Base-by-base conservation (phyloP, 1,284 basidiomycete genomes). In the Leccinum cinnamomeum region DNA sequence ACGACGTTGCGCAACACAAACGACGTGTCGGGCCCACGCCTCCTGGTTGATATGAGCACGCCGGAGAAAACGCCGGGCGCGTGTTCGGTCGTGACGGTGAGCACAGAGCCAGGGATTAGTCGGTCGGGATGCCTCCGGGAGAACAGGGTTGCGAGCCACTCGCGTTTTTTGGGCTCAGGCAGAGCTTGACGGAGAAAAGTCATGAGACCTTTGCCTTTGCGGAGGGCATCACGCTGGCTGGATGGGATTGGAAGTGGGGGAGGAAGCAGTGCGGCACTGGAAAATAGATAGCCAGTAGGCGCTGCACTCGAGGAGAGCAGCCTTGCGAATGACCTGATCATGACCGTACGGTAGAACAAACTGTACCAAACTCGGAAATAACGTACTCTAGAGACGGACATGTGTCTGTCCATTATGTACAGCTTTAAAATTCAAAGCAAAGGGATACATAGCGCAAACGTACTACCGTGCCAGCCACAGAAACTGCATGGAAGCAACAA, bases 1-100 rank as follows among this genome's bases (percentile, higher is more conserved):
- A 97, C 84, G 68, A 97, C 84, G 77, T 97, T 97, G 65, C 95
- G 84, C 57, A 97, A 77, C 56, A 88, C 81, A 73, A 97, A 92
- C 39, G 86, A 88, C 25, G 93, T 94, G 77, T 93, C 91, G 30
- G 86, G 81, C 0, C 95, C 95, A 53, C 91, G 84, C 63, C 93
- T 83, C 58, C 91, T 85, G 64, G 95, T 84, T 53, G 86, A 84
- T 71, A 96, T 84, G 58, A 97, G 81, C 54, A 97, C 90, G 56
- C 95, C 95, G 2, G 92, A 91, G 76, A 97, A 97, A 23, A 83
- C 79, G 23, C 85, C 87, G 7, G 91, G 91, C 60, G 85, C 88
- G 70, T 86, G 91, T 71, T 84, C 84, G 63, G 82, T 85, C 67
- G 84, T 82, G 67, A 95, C 89, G 33, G 86, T 88, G 62, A 97